Percentiles rank a stretch among this genome's conserved stretches.
Conservation (phyloP, 805 yeast genomes). For the Candida sphagnicola region DNA sequence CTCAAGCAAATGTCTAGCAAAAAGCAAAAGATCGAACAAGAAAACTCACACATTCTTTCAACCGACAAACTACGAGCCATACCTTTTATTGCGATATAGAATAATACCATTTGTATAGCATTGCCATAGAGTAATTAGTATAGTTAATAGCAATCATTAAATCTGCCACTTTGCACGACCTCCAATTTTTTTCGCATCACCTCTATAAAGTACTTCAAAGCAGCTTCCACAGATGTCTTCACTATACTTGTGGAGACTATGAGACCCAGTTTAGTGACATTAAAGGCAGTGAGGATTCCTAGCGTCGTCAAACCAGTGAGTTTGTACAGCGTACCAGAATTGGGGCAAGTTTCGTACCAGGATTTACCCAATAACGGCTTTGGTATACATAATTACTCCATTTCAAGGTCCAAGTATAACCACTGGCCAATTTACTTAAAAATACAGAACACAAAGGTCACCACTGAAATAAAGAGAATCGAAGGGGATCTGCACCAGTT, state of each 20-base stretch:
- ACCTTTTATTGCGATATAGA: too few relatives aligned
- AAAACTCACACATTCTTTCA: too few relatives aligned
- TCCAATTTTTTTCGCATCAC: neutral
- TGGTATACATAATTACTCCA: constrained; percentile 35
- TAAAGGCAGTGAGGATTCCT: constrained; percentile 22
- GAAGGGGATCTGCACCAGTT: constrained; percentile 65
- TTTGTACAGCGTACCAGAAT: constrained; percentile 25
- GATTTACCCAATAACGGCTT: constrained; percentile 32
- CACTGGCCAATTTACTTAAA: constrained; percentile 82
- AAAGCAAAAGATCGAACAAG: too few relatives aligned
- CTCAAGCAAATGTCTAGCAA: too few relatives aligned
- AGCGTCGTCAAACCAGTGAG: constrained; percentile 6
- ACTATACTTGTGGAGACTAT: constrained; percentile 9
- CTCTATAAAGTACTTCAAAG: too few relatives aligned
- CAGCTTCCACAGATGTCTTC: too few relatives aligned
- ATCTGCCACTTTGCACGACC: too few relatives aligned
- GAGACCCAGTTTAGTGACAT: constrained; percentile 20
- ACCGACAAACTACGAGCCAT: too few relatives aligned
- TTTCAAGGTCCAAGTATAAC: constrained; percentile 54
- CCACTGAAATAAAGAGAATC: constrained; percentile 71
- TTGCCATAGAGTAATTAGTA: too few relatives aligned
- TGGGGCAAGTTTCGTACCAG: constrained; percentile 18
- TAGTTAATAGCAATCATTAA: too few relatives aligned
- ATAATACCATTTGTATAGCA: too few relatives aligned
- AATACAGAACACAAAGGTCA: constrained; percentile 56